Evolutionary conservation across 306 rosid genomes (phyloP), one percentile per base, ranked within the genome.

Genomic region (Arachis hypogaea): DNA sequence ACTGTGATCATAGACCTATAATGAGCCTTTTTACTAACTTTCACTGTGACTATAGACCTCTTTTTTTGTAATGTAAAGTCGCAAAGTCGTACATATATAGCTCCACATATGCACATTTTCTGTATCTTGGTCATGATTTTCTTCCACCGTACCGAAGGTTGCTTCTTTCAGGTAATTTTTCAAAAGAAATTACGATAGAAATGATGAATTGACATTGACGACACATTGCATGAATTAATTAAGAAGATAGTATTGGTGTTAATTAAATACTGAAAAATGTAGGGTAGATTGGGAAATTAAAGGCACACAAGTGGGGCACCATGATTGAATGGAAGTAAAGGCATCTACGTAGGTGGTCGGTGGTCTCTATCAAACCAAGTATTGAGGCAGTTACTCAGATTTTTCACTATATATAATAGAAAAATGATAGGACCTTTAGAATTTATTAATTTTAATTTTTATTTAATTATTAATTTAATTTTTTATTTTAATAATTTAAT

Each of bases 201-300:
- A 33, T 33, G 56, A 76, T 76, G 68, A 67, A 57, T 58, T 62
- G 75, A 52, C 71, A 61, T 60, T 61, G 65, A 77, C 64, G 4
- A 46, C 42, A 50, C 66, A 46, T 58, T 66, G 28, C 14, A 16
- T 51, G 7, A 3, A 44, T 45, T 52, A 45, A 46, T 73, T 59
- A 66, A 43, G 45, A 57, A 57, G 10, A 44, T 49, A 7, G 42
- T 49, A 73, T 38, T 60, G 44, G 49, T 36, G 12, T 73, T 22
- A 44, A 57, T 75, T 45, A 44, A 74, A 43, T 67, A 6, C 64
- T 30, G 47, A 66, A 6, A 50, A 33, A 30, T 30, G 64, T 64
- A 30, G 8, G 66, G 73, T 66, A 29, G 79, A 66, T 66, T 75
- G 67, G 67, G 51, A 66, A 66, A 66, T 75, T 66, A 67, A 76